Evolutionary conservation across 495 filamentous ascomycete species (phyloP).

Genomic region (Xylaria scruposa): DNA sequence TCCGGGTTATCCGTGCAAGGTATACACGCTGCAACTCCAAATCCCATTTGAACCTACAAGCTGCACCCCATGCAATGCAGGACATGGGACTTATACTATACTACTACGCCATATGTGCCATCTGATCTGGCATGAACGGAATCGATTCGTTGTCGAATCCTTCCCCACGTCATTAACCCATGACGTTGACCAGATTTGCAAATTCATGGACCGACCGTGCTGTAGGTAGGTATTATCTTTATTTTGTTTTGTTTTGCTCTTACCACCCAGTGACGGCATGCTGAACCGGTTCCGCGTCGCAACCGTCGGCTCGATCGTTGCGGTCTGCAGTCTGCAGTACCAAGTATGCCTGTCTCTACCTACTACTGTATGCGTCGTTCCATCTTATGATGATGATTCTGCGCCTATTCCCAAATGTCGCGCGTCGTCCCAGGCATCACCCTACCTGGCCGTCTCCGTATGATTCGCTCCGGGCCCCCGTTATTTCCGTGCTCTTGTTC

Average conservation of each 20-base stretch:
- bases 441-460: constrained; percentile 2
- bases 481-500: constrained; percentile 1
- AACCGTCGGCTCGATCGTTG: neutral
- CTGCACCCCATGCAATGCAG: constrained; percentile 18
- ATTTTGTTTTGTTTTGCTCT: neutral
- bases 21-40: neutral
- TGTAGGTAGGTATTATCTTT: neutral
- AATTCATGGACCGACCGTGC: neutral
- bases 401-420: constrained; percentile 20
- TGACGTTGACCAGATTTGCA: constrained; percentile 18
- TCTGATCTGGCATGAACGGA: constrained; percentile 20
- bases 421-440: neutral
- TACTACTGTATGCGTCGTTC: constrained; percentile 4
- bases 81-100: neutral
- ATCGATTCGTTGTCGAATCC: constrained; percentile 9
- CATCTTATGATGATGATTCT: neutral
- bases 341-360: neutral
- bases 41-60: no score
- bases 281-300: constrained; percentile 6
- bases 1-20: neutral
- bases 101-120: neutral
- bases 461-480: constrained; percentile 6
- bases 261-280: constrained; percentile 15
- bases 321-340: neutral
- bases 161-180: constrained; percentile 4